Base-by-base conservation (phyloP, 2,329 filamentous ascomycete species). In the Geosmithia putterillii region DNA sequence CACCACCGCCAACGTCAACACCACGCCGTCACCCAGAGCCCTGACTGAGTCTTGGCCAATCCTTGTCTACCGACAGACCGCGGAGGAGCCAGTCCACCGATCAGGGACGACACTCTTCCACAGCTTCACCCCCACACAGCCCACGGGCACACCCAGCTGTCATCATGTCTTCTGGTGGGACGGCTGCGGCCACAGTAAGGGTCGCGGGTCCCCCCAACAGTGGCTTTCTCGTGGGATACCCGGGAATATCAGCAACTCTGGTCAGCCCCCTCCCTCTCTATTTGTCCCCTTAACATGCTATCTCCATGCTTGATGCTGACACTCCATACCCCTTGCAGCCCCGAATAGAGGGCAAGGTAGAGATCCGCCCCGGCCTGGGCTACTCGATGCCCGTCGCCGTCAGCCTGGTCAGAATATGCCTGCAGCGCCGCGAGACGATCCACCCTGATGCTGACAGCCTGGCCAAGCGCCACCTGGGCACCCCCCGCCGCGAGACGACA, bases 151-250 rank as follows among this genome's bases (percentile, higher is more conserved):
- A 37, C 42, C 18, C 20, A n/a, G 17, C n/a, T 21, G 22, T 12
- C 21, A 40, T 41, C 53, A 56, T 44, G 54, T 61, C 62, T 56
- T 56, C 59, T 43, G 47, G 15, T 14, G 28, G 28, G 28, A 32
- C 54, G n/a, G 53, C 51, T 46, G 56, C 59, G 45, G 61, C 62
- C 50, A 63, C 56, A 65, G 92, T 98, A 70, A 84, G 92, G 74
- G 88, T 98, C 67, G 94, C 88, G 53, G 92, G 92, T 60, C 89
- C 89, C 60, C 89, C 92, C 54, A 98, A 98, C 68, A 92, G 87
- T 67, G 92, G 86, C 67, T 95, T 95, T 61, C 74, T 96, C 51
- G 87, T 96, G 54, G 92, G 92, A 54, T 98, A 96, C 64, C 92
- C 92, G 44, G 92, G 92, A 54, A 96, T 98, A 64, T 95, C 90